These are phyloP conservation scores for Myriosclerotinia duriaeana DNA, from an alignment of 2,329 filamentous ascomycete genomes.

Conservation along the genomic window DNA sequence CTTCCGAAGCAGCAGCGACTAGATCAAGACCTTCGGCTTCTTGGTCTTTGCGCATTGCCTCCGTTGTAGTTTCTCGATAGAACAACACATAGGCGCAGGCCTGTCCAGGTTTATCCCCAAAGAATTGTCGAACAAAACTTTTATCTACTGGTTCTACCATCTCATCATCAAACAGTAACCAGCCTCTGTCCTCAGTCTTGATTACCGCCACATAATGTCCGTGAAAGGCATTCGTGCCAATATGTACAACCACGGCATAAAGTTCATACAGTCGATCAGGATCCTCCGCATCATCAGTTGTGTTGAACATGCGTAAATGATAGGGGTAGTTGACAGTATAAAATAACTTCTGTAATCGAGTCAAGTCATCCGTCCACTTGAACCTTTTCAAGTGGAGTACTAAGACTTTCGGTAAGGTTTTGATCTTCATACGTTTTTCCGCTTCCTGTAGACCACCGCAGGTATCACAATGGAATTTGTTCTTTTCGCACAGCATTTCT, in stretches of 20 bases:
- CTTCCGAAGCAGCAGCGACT: constrained; percentile 59
- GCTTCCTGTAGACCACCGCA: constrained; percentile 96
- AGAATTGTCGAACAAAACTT: constrained; percentile 93
- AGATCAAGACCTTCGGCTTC: constrained; percentile 69
- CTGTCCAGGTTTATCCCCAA: constrained; percentile 85
- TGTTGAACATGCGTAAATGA: constrained; percentile 78
- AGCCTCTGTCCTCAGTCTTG: constrained; percentile 93
- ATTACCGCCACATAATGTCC: constrained; percentile 97
- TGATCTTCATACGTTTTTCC: constrained; percentile 99
- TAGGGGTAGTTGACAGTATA: constrained; percentile 97
- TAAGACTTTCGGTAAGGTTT: constrained; percentile 85
- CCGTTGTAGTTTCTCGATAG: constrained; percentile 84
- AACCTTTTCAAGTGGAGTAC: constrained; percentile 94
- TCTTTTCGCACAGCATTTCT: constrained; percentile 96
- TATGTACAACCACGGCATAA: constrained; percentile 96
- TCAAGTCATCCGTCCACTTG: constrained; percentile 96
- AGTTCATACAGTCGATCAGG: constrained; percentile 92
- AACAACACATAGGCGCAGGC: constrained; percentile 97
- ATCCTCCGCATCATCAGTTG: constrained; percentile 92
- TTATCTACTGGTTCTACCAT: constrained; percentile 98
- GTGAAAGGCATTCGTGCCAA: constrained; percentile 94
- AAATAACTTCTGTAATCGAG: constrained; percentile 91
- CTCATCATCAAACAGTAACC: constrained; percentile 96
- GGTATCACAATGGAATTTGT: constrained; percentile 98
- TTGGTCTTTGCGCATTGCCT: constrained; percentile 71